A percentile compares a stretch with the other conserved stretches of the same genome.
Evolutionary conservation across 2,329 filamentous ascomycete genomes (phyloP).

Genomic region (Thelonectria blattea): DNA sequence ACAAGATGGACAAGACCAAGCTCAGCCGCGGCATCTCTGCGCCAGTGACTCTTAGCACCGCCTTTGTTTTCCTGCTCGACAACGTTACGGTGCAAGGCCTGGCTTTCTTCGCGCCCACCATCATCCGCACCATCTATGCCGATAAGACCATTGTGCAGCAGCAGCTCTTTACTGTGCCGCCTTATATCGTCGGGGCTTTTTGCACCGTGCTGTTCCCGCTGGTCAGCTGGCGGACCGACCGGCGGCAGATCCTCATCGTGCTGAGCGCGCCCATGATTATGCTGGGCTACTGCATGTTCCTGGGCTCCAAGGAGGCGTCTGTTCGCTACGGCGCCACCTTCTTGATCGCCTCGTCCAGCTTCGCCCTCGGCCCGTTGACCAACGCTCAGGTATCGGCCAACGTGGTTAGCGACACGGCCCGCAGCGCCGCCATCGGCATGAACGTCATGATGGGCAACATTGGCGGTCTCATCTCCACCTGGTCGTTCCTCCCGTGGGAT

Average conservation of each 20-base stretch:
- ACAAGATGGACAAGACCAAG: constrained; percentile 62
- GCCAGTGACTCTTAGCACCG: constrained; percentile 58
- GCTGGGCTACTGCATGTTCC: constrained; percentile 67
- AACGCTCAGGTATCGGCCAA: constrained; percentile 43
- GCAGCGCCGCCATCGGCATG: neutral
- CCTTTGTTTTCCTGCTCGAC: constrained; percentile 64
- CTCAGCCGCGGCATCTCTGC: constrained; percentile 61
- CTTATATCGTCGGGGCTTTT: constrained; percentile 65
- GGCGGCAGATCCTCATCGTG: constrained; percentile 60
- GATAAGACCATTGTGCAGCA: constrained; percentile 57
- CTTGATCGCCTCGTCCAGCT: constrained; percentile 43
- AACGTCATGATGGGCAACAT: constrained; percentile 40
- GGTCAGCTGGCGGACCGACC: constrained; percentile 59
- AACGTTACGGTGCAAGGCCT: constrained; percentile 70
- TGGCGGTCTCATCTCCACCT: constrained; percentile 68
- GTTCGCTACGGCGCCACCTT: constrained; percentile 67
- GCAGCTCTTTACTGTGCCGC: constrained; percentile 67
- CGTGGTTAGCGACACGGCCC: constrained; percentile 62
- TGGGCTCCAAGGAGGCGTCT: constrained; percentile 50
- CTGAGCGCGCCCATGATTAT: constrained; percentile 60
- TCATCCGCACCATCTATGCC: constrained; percentile 67
- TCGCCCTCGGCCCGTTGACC: constrained; percentile 15
- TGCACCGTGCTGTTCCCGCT: constrained; percentile 62
- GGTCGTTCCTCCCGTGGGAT: constrained; percentile 67
- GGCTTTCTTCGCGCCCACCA: constrained; percentile 68